A percentile compares a stretch with the other conserved stretches of the same genome.
These are phyloP conservation scores for Fusarium fujikuroi DNA, from an alignment of 2,329 filamentous ascomycete genomes.

Conservation along the genomic window DNA sequence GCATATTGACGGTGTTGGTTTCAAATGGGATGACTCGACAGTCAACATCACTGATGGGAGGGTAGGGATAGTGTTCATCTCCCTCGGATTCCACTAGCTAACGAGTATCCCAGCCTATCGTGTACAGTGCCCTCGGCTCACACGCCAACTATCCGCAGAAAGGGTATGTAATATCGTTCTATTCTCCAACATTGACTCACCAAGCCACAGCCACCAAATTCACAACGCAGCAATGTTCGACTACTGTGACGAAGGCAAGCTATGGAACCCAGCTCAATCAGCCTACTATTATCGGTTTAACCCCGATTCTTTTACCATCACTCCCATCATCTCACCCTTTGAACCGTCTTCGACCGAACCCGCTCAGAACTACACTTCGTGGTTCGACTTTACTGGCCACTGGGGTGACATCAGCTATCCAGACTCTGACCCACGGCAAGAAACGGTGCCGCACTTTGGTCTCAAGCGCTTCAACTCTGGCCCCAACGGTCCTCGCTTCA, in stretches of 20 bases:
- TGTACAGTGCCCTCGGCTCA: slow-evolving; percentile 50
- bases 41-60: slow-evolving; percentile 42
- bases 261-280: slow-evolving; percentile 50
- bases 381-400: slow-evolving; percentile 49
- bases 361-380: slow-evolving; percentile 46
- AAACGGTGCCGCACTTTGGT: slow-evolving; percentile 46
- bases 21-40: slow-evolving; percentile 44
- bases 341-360: slow-evolving; percentile 1
- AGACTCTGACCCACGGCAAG: slow-evolving; percentile 48
- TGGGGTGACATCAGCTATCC: slow-evolving; percentile 50
- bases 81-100: background rate
- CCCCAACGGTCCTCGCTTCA: slow-evolving; percentile 47
- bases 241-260: slow-evolving; percentile 48
- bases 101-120: slow-evolving; percentile 43
- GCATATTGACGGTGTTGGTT: slow-evolving; percentile 41
- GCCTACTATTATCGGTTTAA: slow-evolving; percentile 51
- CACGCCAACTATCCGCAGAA: slow-evolving; percentile 49
- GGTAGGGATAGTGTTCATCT: slow-evolving; percentile 29
- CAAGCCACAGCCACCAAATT: slow-evolving; percentile 43
- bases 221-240: slow-evolving; percentile 49
- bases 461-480: slow-evolving; percentile 49
- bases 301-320: slow-evolving; percentile 38
- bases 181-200: background rate
- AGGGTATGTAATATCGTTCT: slow-evolving; percentile 37
- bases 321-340: slow-evolving; percentile 25